These are phyloP conservation scores for Boletus rubropictus DNA, from an alignment of 768 basidiomycete species.

Conservation along the genomic window DNA sequence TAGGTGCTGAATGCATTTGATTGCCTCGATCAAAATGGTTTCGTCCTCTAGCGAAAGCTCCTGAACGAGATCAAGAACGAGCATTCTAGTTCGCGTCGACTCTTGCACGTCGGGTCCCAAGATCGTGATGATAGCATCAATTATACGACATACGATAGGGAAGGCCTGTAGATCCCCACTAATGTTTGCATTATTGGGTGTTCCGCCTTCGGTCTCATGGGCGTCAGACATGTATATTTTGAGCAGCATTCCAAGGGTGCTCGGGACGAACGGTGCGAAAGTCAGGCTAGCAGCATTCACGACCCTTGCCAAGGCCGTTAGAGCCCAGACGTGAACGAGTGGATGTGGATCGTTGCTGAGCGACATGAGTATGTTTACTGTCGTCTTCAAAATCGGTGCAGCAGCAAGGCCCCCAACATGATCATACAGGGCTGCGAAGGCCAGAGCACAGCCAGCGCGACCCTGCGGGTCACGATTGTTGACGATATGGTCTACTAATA, in stretches of 20 bases:
- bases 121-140: constrained; percentile 89
- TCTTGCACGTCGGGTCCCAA: constrained; percentile 96
- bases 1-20: constrained; percentile 94
- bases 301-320: constrained; percentile 79
- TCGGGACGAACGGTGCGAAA: constrained; percentile 83
- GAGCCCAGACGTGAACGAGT: constrained; percentile 89
- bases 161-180: constrained; percentile 90
- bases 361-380: constrained; percentile 92
- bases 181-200: constrained; percentile 72
- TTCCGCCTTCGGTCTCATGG: constrained; percentile 91
- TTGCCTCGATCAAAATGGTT: constrained; percentile 85
- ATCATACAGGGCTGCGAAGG: constrained; percentile 87
- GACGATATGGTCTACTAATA: constrained; percentile 88
- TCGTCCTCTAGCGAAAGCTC: constrained; percentile 88
- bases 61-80: constrained; percentile 79
- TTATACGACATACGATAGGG: constrained; percentile 84
- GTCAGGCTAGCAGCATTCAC: constrained; percentile 89
- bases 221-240: constrained; percentile 86
- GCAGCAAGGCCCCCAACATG: constrained; percentile 94
- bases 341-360: constrained; percentile 95
- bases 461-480: constrained; percentile 89
- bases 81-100: constrained; percentile 66
- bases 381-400: constrained; percentile 89
- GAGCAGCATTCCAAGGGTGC: constrained; percentile 84
- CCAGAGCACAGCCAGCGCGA: constrained; percentile 88